Evolutionary conservation across 345 rosid genomes (phyloP).

Genomic region (Eucalyptus viminalis): DNA sequence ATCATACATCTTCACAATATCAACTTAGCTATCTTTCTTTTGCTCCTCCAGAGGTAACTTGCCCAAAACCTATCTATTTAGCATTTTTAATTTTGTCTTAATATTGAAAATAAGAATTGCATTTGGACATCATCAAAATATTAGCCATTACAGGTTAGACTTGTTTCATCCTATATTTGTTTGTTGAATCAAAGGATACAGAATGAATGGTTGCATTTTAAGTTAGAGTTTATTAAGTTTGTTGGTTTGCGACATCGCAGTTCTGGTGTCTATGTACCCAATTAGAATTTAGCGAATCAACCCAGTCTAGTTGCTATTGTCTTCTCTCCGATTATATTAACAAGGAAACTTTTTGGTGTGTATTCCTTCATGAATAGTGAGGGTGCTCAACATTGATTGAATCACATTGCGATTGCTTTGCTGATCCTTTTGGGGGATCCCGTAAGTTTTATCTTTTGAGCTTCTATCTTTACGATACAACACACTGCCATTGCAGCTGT

Average conservation of each 20-base stretch:
- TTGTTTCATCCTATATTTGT: background rate
- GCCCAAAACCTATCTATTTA: background rate
- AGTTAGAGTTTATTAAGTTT: background rate
- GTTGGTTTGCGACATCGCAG: background rate
- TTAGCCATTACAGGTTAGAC: background rate
- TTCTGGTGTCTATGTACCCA: background rate
- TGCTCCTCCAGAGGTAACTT: constrained; percentile 83
- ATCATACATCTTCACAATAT: constrained; percentile 11
- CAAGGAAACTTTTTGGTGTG: background rate
- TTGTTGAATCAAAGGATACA: background rate
- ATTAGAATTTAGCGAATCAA: background rate
- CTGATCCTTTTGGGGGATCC: background rate
- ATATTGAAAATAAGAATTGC: background rate
- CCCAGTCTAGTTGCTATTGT: background rate
- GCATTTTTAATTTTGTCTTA: background rate
- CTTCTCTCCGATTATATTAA: background rate
- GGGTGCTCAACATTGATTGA: background rate
- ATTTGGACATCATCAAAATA: background rate
- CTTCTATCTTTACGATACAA: background rate
- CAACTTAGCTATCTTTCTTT: constrained; percentile 59
- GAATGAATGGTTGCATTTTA: background rate
- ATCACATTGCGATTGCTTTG: background rate
- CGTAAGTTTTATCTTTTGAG: background rate
- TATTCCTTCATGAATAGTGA: background rate
- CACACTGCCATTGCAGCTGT: constrained; percentile 30